Percentiles rank a stretch among this genome's conserved stretches.
Conservation (phyloP, 1,284 basidiomycete genomes). For the Thelephora terrestris region DNA sequence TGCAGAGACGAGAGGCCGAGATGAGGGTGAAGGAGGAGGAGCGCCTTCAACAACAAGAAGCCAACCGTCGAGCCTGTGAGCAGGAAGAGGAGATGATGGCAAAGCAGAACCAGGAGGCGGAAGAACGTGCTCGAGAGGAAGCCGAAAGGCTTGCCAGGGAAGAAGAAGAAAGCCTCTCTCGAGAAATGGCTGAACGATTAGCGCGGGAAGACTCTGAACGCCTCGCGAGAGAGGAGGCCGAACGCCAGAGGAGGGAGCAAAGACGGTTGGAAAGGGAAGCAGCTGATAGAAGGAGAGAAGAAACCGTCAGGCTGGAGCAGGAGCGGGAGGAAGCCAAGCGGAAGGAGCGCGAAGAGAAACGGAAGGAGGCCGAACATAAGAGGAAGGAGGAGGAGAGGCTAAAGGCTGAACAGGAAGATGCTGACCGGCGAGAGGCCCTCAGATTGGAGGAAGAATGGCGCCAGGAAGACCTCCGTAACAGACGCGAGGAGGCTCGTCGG, state of each 20-base stretch:
- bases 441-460: slow-evolving; percentile 7
- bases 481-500: slow-evolving; percentile 5
- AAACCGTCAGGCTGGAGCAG: slow-evolving; percentile 1
- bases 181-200: no score
- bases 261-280: slow-evolving; percentile 1
- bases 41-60: slow-evolving; percentile 4
- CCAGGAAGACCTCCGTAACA: slow-evolving; percentile 15
- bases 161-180: no score
- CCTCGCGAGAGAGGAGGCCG: slow-evolving; percentile 3
- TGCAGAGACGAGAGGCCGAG: slow-evolving; percentile 14
- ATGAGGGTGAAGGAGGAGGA: slow-evolving; percentile 6
- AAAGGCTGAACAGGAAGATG: slow-evolving; percentile 8
- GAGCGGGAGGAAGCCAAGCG: slow-evolving; percentile 3
- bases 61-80: neutral
- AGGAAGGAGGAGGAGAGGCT: neutral
- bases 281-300: slow-evolving; percentile 1
- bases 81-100: no score
- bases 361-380: slow-evolving; percentile 3
- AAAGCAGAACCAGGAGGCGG: slow-evolving; percentile 1
- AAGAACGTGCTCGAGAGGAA: no score
- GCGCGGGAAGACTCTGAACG: neutral
- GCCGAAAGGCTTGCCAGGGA: no score
- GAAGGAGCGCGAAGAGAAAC: slow-evolving; percentile 6
- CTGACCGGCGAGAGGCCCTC: slow-evolving; percentile 1
- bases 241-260: slow-evolving; percentile 5